These are phyloP conservation scores for Penicillium crystallinum DNA, from an alignment of 495 filamentous ascomycete genomes.

Conservation along the genomic window DNA sequence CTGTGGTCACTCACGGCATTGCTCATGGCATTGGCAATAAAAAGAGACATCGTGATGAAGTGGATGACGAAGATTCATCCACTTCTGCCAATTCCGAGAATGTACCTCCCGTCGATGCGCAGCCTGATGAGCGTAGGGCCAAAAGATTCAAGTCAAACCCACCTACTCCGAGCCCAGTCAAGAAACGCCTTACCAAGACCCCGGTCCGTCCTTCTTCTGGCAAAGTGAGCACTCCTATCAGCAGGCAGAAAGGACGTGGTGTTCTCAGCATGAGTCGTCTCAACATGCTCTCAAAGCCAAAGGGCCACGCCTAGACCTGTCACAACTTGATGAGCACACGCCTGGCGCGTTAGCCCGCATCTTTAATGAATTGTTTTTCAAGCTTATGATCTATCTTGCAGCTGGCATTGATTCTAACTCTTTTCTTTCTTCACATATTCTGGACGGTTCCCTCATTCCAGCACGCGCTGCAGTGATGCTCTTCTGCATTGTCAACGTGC, in stretches of 20 bases:
- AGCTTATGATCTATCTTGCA: not conserved
- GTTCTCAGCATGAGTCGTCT: conserved; percentile 45
- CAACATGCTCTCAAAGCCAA: conserved; percentile 49
- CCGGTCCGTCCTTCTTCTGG: conserved; percentile 28
- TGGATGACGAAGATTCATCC: conserved; percentile 46
- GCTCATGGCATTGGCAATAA: conserved; percentile 71
- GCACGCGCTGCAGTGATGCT: conserved; percentile 4
- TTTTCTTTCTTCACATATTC: not conserved
- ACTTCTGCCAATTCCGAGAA: conserved; percentile 43
- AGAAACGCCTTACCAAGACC: conserved; percentile 30
- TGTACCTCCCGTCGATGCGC: conserved; percentile 32
- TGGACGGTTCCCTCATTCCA: not conserved
- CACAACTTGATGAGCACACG: not conserved
- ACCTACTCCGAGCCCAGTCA: conserved; percentile 34
- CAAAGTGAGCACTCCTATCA: conserved; percentile 35
- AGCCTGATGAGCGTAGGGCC: conserved; percentile 35
- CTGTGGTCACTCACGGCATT: conserved; percentile 60
- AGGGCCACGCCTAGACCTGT: conserved; percentile 27
- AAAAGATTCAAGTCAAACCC: conserved; percentile 41
- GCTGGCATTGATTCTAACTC: not conserved
- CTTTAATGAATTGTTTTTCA: conserved; percentile 2
- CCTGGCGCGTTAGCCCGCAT: conserved; percentile 12
- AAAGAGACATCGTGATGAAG: conserved; percentile 56
- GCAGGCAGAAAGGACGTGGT: conserved; percentile 29
- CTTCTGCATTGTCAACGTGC: conserved; percentile 7